phyloP scores from a whole-genome alignment of 2,329 filamentous ascomycete species.

The Dothistroma septosporum region DNA sequence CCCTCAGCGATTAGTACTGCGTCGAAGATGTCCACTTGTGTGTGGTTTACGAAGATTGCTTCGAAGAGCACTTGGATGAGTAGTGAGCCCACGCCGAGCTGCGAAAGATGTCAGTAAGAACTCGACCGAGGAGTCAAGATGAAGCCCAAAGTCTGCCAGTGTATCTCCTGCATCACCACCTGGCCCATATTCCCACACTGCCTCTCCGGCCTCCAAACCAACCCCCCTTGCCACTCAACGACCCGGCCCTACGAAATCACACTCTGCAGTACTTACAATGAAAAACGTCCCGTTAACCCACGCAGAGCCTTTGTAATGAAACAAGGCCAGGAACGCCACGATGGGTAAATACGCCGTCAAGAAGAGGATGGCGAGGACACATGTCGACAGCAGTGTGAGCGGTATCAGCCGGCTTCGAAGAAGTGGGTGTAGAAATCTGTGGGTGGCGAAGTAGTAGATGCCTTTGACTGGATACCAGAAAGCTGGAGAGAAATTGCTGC shows the following conservation, averaged over 20 bases:
- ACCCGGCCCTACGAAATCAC: no score
- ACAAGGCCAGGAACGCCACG: constrained; percentile 81
- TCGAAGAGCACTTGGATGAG: constrained; percentile 57
- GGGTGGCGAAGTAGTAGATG: constrained; percentile 73
- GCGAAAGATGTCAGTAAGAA: neutral
- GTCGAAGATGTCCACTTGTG: constrained; percentile 77
- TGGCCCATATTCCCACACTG: no score
- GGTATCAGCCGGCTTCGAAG: constrained; percentile 74
- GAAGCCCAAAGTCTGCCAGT: no score
- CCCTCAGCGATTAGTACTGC: constrained; percentile 71
- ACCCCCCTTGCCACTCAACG: no score
- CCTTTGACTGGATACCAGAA: constrained; percentile 48
- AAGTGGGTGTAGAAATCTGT: constrained; percentile 77
- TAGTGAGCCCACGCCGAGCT: constrained; percentile 60
- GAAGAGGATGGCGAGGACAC: constrained; percentile 83
- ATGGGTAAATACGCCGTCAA: constrained; percentile 84
- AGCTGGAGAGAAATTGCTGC: constrained; percentile 34
- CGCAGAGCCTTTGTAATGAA: constrained; percentile 71
- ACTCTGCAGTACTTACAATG: constrained; percentile 42
- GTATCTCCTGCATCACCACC: no score
- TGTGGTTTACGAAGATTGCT: constrained; percentile 61
- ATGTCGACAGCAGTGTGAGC: constrained; percentile 71
- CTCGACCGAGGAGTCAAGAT: no score
- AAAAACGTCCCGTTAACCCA: constrained; percentile 86
- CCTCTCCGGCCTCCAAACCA: no score